Evolutionary conservation across 345 rosid species (phyloP).

Genomic region (Hypericum perforatum): DNA sequence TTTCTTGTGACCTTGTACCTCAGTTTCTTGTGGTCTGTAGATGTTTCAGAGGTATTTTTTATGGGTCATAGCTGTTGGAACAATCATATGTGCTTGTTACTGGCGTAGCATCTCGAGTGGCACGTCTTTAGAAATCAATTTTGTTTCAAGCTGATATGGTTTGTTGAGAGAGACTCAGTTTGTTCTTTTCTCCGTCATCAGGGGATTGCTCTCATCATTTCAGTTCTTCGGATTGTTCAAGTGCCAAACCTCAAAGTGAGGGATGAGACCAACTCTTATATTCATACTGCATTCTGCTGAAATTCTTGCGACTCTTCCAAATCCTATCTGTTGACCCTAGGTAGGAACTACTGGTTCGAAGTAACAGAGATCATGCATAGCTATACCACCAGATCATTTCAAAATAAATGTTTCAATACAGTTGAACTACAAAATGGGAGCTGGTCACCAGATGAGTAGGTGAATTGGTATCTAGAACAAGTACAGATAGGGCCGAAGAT

Average conservation of each 20-base stretch:
- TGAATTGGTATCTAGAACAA: no score
- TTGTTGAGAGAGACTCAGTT: conserved; percentile 7
- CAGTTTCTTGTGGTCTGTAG: conserved; percentile 86
- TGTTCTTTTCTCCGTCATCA: conserved; percentile 19
- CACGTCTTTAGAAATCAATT: no score
- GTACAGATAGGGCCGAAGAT: no score
- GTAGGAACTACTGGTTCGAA: no score
- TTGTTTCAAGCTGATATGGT: not conserved
- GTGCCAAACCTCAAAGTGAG: conserved; percentile 93
- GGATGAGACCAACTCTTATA: conserved; percentile 4
- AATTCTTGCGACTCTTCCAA: not conserved
- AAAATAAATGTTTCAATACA: no score
- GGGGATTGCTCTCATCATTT: conserved; percentile 90
- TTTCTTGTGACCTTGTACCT: conserved; percentile 10
- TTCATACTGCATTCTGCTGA: conserved; percentile 1
- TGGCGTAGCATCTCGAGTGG: conserved; percentile 26
- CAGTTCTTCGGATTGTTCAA: conserved; percentile 91
- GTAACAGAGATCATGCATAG: no score
- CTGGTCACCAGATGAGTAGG: no score
- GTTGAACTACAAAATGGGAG: no score
- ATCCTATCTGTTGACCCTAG: no score
- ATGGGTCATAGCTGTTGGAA: conserved; percentile 98
- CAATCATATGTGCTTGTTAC: conserved; percentile 79
- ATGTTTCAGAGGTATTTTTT: conserved; percentile 95
- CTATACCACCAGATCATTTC: no score